Evolutionary conservation across 129 eudicot species (phyloP).

Genomic region (Mikania micrantha): DNA sequence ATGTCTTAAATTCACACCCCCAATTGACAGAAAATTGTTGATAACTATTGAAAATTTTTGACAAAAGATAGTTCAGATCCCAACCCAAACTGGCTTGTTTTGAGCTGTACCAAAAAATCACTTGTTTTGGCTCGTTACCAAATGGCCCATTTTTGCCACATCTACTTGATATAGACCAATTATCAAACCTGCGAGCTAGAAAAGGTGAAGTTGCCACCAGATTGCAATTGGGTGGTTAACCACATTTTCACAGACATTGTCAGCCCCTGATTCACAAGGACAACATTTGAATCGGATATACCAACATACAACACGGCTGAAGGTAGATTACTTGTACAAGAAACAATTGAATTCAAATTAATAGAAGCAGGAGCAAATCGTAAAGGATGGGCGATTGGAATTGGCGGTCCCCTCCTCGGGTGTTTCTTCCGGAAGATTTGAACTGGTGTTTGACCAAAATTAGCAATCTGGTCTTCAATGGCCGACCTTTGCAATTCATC

Average conservation of each 20-base stretch:
- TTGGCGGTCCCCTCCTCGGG: conserved; percentile 98
- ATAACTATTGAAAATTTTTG: not conserved
- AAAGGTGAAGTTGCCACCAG: conserved; percentile 98
- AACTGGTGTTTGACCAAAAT: conserved; percentile 98
- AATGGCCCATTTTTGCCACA: not conserved
- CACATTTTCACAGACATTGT: conserved; percentile 78
- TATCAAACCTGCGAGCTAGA: conserved; percentile 81
- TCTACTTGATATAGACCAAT: conserved; percentile 7
- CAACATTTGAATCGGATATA: conserved; percentile 57
- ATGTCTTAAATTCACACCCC: too few species aligned
- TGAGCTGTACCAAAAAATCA: not conserved
- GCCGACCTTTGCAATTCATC: conserved; percentile 97
- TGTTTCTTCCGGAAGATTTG: conserved; percentile 88
- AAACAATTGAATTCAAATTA: conserved; percentile 60
- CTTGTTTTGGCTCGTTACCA: conserved; percentile 4
- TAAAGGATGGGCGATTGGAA: conserved; percentile 96
- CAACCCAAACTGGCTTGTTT: not conserved
- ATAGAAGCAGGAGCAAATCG: conserved; percentile 91
- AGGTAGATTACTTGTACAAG: conserved; percentile 41
- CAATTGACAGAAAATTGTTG: not conserved
- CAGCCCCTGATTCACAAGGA: conserved; percentile 69
- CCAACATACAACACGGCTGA: conserved; percentile 70
- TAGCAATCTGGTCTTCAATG: conserved; percentile 97
- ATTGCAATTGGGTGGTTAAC: conserved; percentile 95
- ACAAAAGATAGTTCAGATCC: not conserved